Base-by-base conservation (phyloP, 371 early-diverging fungal genomes). In the Mucor velutinosus region DNA sequence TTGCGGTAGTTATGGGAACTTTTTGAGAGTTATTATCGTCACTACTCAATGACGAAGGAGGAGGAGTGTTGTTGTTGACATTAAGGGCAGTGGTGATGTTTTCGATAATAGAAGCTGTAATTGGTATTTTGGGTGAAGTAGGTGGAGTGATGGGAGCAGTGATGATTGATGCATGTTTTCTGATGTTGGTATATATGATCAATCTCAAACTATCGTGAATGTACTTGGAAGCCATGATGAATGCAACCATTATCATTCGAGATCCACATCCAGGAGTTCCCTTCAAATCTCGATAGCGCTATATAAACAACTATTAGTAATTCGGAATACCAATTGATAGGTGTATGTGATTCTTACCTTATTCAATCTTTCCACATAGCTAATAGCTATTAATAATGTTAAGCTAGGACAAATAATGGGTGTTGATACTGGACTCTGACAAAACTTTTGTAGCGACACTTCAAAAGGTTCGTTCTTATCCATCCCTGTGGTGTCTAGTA, bases 301-400 rank as follows among this genome's bases (percentile, higher is more conserved):
- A 63, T 60, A 45, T n/a, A 25, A 68, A 58, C 33, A 25, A 21
- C 47, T 47, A 32, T 23, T 41, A 35, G 29, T 55, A 33, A 30
- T 69, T 69, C 64, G 60, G 60, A 21, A 23, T 35, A 55, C 51
- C 19, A 68, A 53, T 35, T 21, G 51, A 55, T 14, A 35, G 35
- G 35, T 10, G 29, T 8, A 23, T 23, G 10, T 19, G 17, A 43
- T 25, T 58, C 72, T 69, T 83, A 86, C 87, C 72, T 80, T 76
- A 70, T 86, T 86, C 21, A 88, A 67, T 30, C 87, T 71, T 61
- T 86, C 85, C n/a, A 88, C 80, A 60, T 86, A 88, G 41, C 77
- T 79, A 4, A 86, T 74, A 4, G 88, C 87, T 14, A 88, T 66
- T 7, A 86, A 68, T 30, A 88, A 62, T 7, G 88, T 82, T 25